A percentile compares a stretch with the other conserved stretches of the same genome.
phyloP scores from a whole-genome alignment of 2,329 filamentous ascomycete genomes.

The Furcasterigmium sp. region DNA sequence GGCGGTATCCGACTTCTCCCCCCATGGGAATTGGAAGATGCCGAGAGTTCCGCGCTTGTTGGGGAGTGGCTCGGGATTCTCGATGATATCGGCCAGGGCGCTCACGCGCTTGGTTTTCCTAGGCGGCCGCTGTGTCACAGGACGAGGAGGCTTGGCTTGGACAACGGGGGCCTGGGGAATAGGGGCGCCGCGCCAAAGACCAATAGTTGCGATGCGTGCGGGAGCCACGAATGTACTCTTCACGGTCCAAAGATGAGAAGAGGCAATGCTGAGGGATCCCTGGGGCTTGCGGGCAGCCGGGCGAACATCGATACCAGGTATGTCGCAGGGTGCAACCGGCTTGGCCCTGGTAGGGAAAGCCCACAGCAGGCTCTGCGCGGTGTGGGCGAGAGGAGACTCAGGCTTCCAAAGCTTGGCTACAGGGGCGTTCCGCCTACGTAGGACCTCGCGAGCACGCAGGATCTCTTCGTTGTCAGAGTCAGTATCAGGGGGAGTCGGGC shows the following conservation, averaged over 20 bases:
- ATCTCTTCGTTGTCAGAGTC: conserved; percentile 28
- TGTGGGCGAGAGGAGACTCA: conserved; percentile 2
- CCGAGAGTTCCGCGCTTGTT: conserved; percentile 55
- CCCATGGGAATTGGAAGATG: conserved; percentile 63
- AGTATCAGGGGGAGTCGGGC: conserved; percentile 50
- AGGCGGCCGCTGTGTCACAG: conserved; percentile 46
- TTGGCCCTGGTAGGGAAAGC: neutral
- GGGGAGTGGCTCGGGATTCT: conserved; percentile 54
- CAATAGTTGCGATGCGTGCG: conserved; percentile 10
- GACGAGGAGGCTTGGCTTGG: conserved; percentile 27
- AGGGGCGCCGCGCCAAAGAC: conserved; percentile 21
- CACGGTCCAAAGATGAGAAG: conserved; percentile 30
- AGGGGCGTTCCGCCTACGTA: conserved; percentile 3
- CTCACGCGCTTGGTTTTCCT: conserved; percentile 53
- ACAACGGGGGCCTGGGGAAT: conserved; percentile 6
- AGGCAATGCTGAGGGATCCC: conserved; percentile 28
- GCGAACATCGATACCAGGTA: conserved; percentile 27
- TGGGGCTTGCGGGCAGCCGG: conserved; percentile 25
- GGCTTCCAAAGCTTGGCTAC: conserved; percentile 6
- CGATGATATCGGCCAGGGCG: conserved; percentile 56
- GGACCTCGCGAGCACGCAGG: conserved; percentile 1
- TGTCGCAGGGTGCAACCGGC: conserved; percentile 5
- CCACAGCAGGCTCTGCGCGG: neutral
- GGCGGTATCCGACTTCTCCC: conserved; percentile 54
- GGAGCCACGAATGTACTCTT: conserved; percentile 10